Base-by-base conservation (phyloP, 805 yeast species). In the Brettanomyces naardenensis region DNA sequence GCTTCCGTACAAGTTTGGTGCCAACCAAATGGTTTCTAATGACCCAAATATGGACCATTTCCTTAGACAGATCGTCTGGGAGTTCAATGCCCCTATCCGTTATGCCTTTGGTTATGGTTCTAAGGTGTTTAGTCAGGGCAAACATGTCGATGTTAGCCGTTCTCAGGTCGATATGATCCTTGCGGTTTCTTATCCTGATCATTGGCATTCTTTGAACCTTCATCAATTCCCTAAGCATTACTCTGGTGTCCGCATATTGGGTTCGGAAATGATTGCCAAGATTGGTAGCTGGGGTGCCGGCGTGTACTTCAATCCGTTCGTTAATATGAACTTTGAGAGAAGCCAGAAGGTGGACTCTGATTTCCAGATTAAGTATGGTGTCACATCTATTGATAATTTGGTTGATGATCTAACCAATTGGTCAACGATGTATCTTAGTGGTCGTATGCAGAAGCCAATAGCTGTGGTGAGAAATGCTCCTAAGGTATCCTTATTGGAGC, bases 61-160 rank as follows among this genome's bases (percentile, higher is more conserved):
- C 6, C 60, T 86, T 19, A 28, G 28, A 20, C 38, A 66, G 3
- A 68, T 82, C 3, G 49, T 80, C 28, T 59, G 72, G 59, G 62
- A 66, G 33, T 85, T 85, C 58, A 64, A 75, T 30, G 81, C 90
- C 1, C 89, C 92, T 1, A 73, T 87, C 11, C 65, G 76, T 38
- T 83, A 75, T 49, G 80, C 95, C 1, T 84, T 90, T 60, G 98
- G 97, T 0, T 90, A 90, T 58, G 98, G 98, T 2, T 83, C 95
- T 6, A 95, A 95, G 4, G 95, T 92, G 1, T 84, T 92, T 51
- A 69, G 75, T 27, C 98, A 90, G 56, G 80, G 78, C 4, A 39
- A 53, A 3, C 47, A 54, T 9, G 53, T 57, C 10, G 68, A 69
- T 26, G 30, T 41, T 4, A 40, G 51, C 1, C 51, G 53, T 20